Evolutionary conservation across 116 monocot genomes (phyloP).

Genomic region (Dioscorea cayenensis): DNA sequence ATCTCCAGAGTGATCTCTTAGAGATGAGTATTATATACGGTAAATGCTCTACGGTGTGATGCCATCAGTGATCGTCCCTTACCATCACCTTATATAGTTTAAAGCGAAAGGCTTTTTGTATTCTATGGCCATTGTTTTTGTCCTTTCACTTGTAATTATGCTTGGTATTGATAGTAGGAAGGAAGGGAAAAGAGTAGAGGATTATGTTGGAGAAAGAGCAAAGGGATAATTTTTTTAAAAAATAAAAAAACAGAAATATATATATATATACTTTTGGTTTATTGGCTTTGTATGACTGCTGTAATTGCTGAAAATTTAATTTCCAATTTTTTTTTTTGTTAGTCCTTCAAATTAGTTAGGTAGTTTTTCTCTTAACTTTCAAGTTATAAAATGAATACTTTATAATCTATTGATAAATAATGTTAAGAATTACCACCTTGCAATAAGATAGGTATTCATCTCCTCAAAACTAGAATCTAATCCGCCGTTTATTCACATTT

Average conservation of each 20-base stretch:
- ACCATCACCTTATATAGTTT: conserved; percentile 1
- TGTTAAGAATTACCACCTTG: too few relatives aligned
- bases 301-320: not conserved
- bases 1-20: conserved; percentile 42
- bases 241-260: too few relatives aligned
- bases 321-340: not conserved
- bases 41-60: conserved; percentile 41
- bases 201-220: not conserved
- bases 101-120: conserved; percentile 5
- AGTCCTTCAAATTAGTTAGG: too few relatives aligned
- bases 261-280: too few relatives aligned
- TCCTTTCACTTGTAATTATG: not conserved
- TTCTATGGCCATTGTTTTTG: not conserved
- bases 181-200: not conserved
- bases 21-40: conserved; percentile 72
- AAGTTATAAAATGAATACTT: too few relatives aligned
- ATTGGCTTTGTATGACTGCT: too few relatives aligned
- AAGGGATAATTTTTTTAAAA: too few relatives aligned
- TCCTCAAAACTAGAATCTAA: too few relatives aligned
- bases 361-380: not conserved
- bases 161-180: not conserved
- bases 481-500: too few relatives aligned
- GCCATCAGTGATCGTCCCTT: not conserved
- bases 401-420: too few relatives aligned
- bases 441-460: too few relatives aligned